Evolutionary conservation across 768 basidiomycete genomes (phyloP), one percentile per base, ranked within the genome.

Genomic region (Boletus speciosus): DNA sequence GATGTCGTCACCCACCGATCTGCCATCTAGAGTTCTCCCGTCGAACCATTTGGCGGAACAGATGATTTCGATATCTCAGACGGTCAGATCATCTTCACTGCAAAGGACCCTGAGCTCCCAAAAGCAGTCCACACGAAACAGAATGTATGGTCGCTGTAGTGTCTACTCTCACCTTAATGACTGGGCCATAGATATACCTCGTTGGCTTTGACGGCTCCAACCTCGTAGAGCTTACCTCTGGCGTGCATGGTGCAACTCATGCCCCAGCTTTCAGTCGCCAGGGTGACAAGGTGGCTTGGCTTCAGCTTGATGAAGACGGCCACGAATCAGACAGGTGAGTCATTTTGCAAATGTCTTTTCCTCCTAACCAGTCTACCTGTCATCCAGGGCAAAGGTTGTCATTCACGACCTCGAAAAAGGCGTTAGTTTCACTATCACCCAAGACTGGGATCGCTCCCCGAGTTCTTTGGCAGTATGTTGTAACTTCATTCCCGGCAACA

Each of bases 101-200:
- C 93, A 49, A 94, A 95, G 65, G 90, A 96, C 62, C 88, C 91
- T 1, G 63, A 78, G 50, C 78, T 95, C 16, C 83, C 84, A 12
- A 78, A 81, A 40, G 88, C 94, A 0, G 84, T 78, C 78, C 94
- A 98, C 71, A 98, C 96, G 2, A 91, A 90, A 62, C 88, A 93
- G 65, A 86, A 95, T 62, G 88, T 95, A 38, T 39, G 64, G 10
- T 49, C 32, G 38, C 36, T 36, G 12, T 7, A 14, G 25, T 46
- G 6, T 36, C 25, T n/a, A 34, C 11, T 40, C 11, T 37, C 29
- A 14, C 34, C 40, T 19, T 34, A 31, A 31, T 56, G 41, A 59
- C 47, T 19, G 9, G 16, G n/a, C 49, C 23, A 42, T 51, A 90
- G 89, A 75, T 92, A 36, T 93, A 88, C 69, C 68, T 89, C 48